Percentiles rank a stretch among this genome's conserved stretches.
These are phyloP conservation scores for Scedosporium dehoogii DNA, from an alignment of 2,329 filamentous ascomycete species.

Conservation along the genomic window DNA sequence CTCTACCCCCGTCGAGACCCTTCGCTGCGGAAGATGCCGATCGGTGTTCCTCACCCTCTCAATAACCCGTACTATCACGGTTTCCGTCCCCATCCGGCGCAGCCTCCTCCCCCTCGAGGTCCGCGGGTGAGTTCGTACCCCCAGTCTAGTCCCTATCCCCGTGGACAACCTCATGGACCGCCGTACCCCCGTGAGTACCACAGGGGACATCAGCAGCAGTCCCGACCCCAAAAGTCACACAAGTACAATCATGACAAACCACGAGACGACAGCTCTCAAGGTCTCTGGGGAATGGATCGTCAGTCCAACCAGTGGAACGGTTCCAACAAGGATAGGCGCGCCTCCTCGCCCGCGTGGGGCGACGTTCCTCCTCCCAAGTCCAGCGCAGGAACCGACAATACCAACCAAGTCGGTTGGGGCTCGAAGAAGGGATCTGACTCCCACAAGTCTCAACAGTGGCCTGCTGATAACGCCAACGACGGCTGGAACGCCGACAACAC, in stretches of 20 bases:
- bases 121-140: not conserved
- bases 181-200: no score
- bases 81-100: slow-evolving; percentile 1
- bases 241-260: not conserved
- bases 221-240: not conserved
- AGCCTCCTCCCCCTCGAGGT: not conserved
- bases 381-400: not conserved
- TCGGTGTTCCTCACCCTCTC: slow-evolving; percentile 8
- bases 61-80: slow-evolving; percentile 33
- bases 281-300: not conserved
- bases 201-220: not conserved
- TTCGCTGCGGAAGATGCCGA: slow-evolving; percentile 15
- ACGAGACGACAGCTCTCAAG: not conserved
- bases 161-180: no score
- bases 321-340: not conserved
- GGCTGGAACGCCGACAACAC: not conserved
- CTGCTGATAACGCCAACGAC: not conserved
- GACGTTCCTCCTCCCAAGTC: slow-evolving; percentile 3
- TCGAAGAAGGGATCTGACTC: not conserved
- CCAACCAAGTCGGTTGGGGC: not conserved
- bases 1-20: slow-evolving; percentile 34
- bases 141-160: no score
- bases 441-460: not conserved
- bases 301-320: not conserved
- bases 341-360: not conserved